phyloP scores from a whole-genome alignment of 1,284 basidiomycete species.

The Trametes polyzona region DNA sequence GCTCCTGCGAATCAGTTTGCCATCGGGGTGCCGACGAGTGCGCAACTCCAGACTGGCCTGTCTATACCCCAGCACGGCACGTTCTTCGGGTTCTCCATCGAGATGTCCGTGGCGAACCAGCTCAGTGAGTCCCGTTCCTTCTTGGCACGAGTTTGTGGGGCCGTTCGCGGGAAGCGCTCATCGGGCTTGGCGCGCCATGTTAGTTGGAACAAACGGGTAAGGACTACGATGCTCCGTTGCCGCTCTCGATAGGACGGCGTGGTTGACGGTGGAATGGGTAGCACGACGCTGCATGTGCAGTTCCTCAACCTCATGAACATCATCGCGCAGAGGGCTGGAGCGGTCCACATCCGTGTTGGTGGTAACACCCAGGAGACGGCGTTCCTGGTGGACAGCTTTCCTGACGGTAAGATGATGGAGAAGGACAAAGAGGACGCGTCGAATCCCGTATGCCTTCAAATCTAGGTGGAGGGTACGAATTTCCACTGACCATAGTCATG shows the following conservation, averaged over 20 bases:
- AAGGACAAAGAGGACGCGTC: conserved; percentile 48
- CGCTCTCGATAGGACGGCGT: neutral
- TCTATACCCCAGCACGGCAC: conserved; percentile 61
- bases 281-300: conserved; percentile 55
- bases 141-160: neutral
- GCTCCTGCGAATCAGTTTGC: conserved; percentile 30
- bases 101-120: conserved; percentile 71
- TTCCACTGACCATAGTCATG: no score
- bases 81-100: conserved; percentile 75
- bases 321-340: conserved; percentile 58
- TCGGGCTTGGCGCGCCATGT: neutral
- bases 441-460: conserved; percentile 51
- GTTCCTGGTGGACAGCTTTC: conserved; percentile 47
- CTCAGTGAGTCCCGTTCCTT: conserved; percentile 35
- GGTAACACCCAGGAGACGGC: conserved; percentile 75
- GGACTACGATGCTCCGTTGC: conserved; percentile 17
- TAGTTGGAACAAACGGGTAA: conserved; percentile 26
- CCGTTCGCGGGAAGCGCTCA: neutral
- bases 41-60: conserved; percentile 49
- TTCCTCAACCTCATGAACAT: conserved; percentile 78
- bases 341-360: conserved; percentile 64
- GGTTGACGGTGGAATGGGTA: conserved; percentile 22
- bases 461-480: no score
- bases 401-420: conserved; percentile 50
- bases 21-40: conserved; percentile 25